Evolutionary conservation across 352 stramenopile species (phyloP), one percentile per base, ranked within the genome.

Genomic region (Nothophytophthora sp.): DNA sequence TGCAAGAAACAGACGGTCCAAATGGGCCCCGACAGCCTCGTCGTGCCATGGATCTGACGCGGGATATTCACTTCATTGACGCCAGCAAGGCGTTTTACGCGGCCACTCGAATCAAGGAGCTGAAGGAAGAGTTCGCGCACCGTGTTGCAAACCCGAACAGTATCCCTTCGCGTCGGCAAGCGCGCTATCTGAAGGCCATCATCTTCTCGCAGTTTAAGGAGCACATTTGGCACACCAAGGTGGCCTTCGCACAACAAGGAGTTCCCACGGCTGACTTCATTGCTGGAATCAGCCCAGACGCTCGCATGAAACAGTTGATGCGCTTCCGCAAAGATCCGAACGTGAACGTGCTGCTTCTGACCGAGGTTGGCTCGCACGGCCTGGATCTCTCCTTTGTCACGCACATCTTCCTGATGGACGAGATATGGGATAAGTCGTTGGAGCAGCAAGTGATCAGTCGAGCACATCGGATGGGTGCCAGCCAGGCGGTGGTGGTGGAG

Each of bases 331-430:
- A 75, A 16, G 63, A 92, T 55, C 67, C 77, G 15, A 67, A 83
- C 36, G 68, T 89, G 27, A 96, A 96, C 43, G 86, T 98, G 15
- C 79, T 99, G 35, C 68, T 99, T 10, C 67, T 99, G 19, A 92
- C 79, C 0, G 96, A 98, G 32, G 88, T 98, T 51, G 97, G 96
- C 1, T 96, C 84, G 16, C 87, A 98, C 45, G 97, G 97, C 11
- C 81, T 99, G 38, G 96, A 99, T 56, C 70, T 99, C 10, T 98
- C 89, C 33, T 99, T 99, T 73, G 93, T 98, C 18, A 99, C 96
- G 20, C 95, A 99, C 65, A 97, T 99, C n/a, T 98, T 98, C 50
- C 70, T 99, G 25, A 86, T 98, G 58, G 96, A 99, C 37, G 86
- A 98, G 50, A 96, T 99, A 24, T 98, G 86, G 82, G 96, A 99